These are phyloP conservation scores for Wallacemonas sp. DNA, from an alignment of 208 protist genomes.

Conservation along the genomic window DNA sequence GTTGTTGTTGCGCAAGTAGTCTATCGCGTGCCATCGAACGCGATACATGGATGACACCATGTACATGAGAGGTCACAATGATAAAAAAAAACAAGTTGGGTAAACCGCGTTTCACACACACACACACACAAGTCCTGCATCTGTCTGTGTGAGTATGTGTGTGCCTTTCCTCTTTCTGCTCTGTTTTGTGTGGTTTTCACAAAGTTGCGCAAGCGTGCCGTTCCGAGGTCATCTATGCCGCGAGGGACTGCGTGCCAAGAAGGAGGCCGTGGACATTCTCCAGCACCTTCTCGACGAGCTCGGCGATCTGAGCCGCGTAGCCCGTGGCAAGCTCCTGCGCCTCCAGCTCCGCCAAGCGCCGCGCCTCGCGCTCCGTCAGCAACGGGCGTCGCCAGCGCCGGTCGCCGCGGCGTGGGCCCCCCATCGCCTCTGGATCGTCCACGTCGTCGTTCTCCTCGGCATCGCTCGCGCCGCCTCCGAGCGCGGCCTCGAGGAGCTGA, in stretches of 20 bases:
- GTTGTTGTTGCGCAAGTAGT: neutral
- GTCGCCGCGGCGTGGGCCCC: no score
- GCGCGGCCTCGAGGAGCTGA: conserved; percentile 16
- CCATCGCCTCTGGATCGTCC: no score
- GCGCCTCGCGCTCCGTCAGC: conserved; percentile 25
- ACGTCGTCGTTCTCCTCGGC: neutral
- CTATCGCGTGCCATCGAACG: neutral
- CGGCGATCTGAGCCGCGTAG: conserved; percentile 66
- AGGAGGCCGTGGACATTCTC: conserved; percentile 64
- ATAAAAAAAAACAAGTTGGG: no score
- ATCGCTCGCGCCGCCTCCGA: neutral
- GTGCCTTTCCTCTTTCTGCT: no score
- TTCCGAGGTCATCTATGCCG: neutral
- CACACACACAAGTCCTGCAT: no score
- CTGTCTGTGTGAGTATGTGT: no score
- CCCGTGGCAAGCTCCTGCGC: conserved; percentile 27
- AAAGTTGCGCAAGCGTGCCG: neutral
- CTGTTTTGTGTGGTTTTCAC: no score
- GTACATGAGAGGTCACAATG: no score
- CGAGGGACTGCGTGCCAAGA: neutral
- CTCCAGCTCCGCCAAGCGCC: conserved; percentile 3
- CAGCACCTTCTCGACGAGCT: conserved; percentile 76
- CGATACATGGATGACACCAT: no score
- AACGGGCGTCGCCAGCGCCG: neutral
- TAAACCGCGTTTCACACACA: no score